These are phyloP conservation scores for Podaxis sp. DNA, from an alignment of 768 basidiomycete genomes.

Conservation along the genomic window DNA sequence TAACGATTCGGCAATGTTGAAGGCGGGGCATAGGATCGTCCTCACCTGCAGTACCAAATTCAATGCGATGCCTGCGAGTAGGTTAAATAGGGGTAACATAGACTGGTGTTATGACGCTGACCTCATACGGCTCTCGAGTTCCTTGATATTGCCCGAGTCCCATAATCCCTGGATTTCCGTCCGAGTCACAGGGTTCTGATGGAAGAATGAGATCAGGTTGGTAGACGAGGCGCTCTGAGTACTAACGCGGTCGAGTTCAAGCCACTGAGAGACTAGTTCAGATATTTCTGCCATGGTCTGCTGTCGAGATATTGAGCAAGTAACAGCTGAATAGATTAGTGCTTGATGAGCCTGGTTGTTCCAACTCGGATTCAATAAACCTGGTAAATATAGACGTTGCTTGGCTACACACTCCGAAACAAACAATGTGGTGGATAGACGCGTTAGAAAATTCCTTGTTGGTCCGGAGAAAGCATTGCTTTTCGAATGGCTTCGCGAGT, in stretches of 20 bases:
- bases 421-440: constrained; percentile 13
- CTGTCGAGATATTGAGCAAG: not conserved
- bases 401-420: constrained; percentile 12
- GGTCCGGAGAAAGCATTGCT: not conserved
- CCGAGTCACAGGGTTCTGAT: constrained; percentile 50
- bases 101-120: constrained; percentile 20
- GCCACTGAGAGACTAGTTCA: constrained; percentile 7
- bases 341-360: not conserved
- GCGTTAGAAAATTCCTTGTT: not conserved
- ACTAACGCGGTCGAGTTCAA: constrained; percentile 8
- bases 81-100: not conserved
- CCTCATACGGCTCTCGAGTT: constrained; percentile 61
- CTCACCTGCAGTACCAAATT: constrained; percentile 86
- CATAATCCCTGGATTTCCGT: constrained; percentile 49
- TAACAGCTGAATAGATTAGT: no score
- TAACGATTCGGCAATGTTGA: not conserved
- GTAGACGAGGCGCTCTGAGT: not conserved
- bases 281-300: constrained; percentile 6
- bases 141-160: constrained; percentile 38
- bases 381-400: constrained; percentile 1
- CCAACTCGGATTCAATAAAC: not conserved
- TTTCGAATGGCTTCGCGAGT: constrained; percentile 37
- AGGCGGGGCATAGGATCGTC: not conserved
- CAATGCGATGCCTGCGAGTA: constrained; percentile 59
- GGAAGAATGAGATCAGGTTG: not conserved